Evolutionary conservation across 163 green algal genomes (phyloP).

Genomic region (Chloromonas sp.): DNA sequence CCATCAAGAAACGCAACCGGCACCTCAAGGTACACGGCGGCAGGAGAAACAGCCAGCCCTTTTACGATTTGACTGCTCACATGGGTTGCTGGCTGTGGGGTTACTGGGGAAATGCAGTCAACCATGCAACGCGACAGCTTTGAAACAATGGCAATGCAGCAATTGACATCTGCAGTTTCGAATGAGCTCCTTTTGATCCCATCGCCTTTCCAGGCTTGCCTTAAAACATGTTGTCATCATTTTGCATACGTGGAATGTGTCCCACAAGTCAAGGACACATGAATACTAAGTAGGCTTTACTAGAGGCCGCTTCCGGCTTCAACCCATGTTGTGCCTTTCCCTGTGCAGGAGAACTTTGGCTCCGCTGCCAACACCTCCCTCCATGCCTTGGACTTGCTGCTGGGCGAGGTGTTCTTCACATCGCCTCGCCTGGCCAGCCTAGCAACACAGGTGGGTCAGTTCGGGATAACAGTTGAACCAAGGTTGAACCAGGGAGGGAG

Average conservation of each 20-base stretch:
- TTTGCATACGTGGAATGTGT: no score
- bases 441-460: constrained; percentile 30
- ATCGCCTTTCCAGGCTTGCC: no score
- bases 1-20: constrained; percentile 83
- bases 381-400: constrained; percentile 58
- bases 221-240: no score
- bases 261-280: no score
- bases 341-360: constrained; percentile 24
- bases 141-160: no score
- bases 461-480: no score
- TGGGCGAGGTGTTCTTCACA: constrained; percentile 75
- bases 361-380: constrained; percentile 18
- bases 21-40: constrained; percentile 37
- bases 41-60: no score
- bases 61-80: no score
- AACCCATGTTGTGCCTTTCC: not conserved
- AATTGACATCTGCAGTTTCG: not conserved
- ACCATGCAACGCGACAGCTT: no score
- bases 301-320: not conserved
- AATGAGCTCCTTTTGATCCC: not conserved
- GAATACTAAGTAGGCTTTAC: not conserved
- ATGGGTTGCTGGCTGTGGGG: no score
- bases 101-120: no score
- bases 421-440: constrained; percentile 64
- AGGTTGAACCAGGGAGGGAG: no score